Evolutionary conservation across 805 yeast species (phyloP).

Genomic region (Isabelozyma heimii): DNA sequence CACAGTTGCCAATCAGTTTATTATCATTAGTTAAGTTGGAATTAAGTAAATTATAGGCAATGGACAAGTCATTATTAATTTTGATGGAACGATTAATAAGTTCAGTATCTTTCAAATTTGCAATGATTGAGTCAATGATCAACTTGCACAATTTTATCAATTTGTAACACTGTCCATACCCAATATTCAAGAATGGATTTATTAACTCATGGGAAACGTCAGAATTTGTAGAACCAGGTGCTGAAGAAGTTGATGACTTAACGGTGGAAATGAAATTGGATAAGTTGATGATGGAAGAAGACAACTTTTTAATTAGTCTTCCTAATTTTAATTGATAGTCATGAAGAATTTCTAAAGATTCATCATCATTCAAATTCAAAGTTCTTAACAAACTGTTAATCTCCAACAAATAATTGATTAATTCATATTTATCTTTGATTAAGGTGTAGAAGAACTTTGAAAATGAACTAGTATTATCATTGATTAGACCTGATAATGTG

Average conservation of each 20-base stretch:
- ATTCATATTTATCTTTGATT: constrained; percentile 33
- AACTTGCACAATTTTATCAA: constrained; percentile 33
- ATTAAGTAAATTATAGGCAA: constrained; percentile 28
- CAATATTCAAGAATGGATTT: constrained; percentile 33
- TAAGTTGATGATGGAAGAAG: constrained; percentile 24
- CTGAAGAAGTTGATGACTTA: constrained; percentile 5
- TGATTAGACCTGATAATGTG: constrained; percentile 1
- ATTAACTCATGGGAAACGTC: constrained; percentile 8
- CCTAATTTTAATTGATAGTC: constrained; percentile 41
- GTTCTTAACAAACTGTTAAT: constrained; percentile 11
- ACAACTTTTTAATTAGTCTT: constrained; percentile 34
- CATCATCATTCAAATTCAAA: constrained; percentile 10
- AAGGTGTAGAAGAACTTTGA: constrained; percentile 21
- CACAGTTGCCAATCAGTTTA: constrained; percentile 5
- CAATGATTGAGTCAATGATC: constrained; percentile 26
- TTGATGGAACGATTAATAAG: constrained; percentile 27
- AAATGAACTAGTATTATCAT: constrained; percentile 5
- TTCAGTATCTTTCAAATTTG: constrained; percentile 18
- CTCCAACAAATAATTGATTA: constrained; percentile 35
- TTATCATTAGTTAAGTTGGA: constrained; percentile 15
- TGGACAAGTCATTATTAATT: constrained; percentile 36
- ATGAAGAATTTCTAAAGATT: constrained; percentile 16
- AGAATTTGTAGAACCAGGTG: not conserved
- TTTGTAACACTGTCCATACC: constrained; percentile 30
- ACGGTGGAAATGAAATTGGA: constrained; percentile 27